Evolutionary conservation across 306 rosid genomes (phyloP), one percentile per base, ranked within the genome.

Genomic region (Rubus idaeus): DNA sequence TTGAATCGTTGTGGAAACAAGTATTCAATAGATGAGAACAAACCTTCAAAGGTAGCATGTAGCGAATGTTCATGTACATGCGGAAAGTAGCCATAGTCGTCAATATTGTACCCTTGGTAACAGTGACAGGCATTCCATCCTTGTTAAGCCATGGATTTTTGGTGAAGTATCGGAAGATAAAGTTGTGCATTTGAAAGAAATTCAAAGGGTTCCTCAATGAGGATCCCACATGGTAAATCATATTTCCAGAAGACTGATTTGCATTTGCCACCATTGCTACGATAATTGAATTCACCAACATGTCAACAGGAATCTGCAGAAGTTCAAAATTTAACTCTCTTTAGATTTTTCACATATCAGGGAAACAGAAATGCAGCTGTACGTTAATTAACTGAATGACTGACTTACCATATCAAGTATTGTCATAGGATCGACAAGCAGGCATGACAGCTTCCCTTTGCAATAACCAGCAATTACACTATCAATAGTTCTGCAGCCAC

Each of bases 401-500:
- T 30, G 35, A 30, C 84, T 81, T 76, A 77, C 93, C 30, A 55
- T 62, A 52, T 89, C 93, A 16, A 83, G 2, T 47, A 75, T 63
- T 68, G 81, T 52, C 18, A n/a, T 18, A 14, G 85, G 86, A 76
- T 71, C 18, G 3, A 77, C 87, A 8, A 76, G 73, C 30, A 87
- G 77, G 73, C 77, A 58, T 46, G 51, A 9, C 35, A 87, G 0
- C 64, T 82, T 87, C 9, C 93, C 91, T 73, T 78, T 74, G 18
- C 89, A 85, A 37, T 26, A 76, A 20, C 68, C 78, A 49, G 49
- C 82, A 20, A 87, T 41, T 4, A 76, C 2, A 1, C 76, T 61
- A 50, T 89, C 93, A n/a, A 88, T 2, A 18, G 88, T 88, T 64
- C 91, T 86, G 85, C 46, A 79, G 14, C 9, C 39, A 60, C 65